Base-by-base conservation (phyloP, 2,329 filamentous ascomycete genomes). In the Juglanconis sp. region DNA sequence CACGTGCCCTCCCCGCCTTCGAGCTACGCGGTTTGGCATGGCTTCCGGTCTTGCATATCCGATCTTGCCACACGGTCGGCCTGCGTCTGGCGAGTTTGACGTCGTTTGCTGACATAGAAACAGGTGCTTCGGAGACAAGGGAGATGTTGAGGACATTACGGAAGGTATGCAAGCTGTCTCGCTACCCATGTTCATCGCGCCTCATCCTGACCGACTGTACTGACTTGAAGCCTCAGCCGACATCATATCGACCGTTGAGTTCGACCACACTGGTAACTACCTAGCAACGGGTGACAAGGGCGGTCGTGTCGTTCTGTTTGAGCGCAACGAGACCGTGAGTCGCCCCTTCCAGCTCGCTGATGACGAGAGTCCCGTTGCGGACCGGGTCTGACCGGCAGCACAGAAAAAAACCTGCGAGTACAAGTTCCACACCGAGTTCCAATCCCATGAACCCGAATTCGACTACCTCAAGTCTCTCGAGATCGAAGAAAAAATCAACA, bases 381-480 rank as follows among this genome's bases (percentile, higher is more conserved):
- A 46, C 48, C n/a, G 36, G 50, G 57, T 62, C 76, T 80, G 69
- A 81, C 68, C 53, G 50, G 49, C 42, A 48, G 53, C 47, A 63
- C 72, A 97, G 93, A 98, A 99, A 87, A 99, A 98, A 87, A 98
- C 95, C 54, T 99, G 95, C 86, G 95, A 99, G 78, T 99, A 99
- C 84, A 99, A 98, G 77, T 99, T 99, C 76, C 95, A 99, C 77
- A 99, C 95, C 75, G 95, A 99, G 74, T 99, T 99, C 71, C 95
- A 99, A 81, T 99, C 95, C 69, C 95, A 99, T 80, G 95, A 99
- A 75, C 95, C 95, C 65, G 95, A 99, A 77, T 99, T 99, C 77
- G 95, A 99, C 77, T 99, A 99, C 76, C 86, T 99, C 67, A 99
- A 99, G 79, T 99, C 95, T 38, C 85, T 99, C 69, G 95, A 99